Evolutionary conservation across 306 rosid species (phyloP).

Genomic region (Inga laurina): DNA sequence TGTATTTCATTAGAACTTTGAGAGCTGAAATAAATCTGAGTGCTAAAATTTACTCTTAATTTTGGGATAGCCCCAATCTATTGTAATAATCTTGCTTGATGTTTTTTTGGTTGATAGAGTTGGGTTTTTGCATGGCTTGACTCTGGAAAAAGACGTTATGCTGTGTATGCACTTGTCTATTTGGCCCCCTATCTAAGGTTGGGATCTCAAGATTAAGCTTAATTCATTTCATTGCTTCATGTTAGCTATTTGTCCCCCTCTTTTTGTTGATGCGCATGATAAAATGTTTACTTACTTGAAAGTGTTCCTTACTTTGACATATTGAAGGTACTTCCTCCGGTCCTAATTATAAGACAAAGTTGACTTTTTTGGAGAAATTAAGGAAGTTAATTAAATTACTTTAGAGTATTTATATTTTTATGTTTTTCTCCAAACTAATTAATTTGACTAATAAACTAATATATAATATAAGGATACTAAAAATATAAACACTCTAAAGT

Average conservation of each 20-base stretch:
- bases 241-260: neutral
- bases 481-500: no score
- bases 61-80: neutral
- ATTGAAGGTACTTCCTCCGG: neutral
- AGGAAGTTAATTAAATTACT: no score
- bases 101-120: slow-evolving; percentile 50
- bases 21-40: neutral
- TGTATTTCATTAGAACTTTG: neutral
- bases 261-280: neutral
- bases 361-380: no score
- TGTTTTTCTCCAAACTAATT: no score
- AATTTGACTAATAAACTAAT: no score
- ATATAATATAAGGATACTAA: no score
- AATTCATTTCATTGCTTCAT: neutral
- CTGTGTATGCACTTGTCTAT: slow-evolving; percentile 74
- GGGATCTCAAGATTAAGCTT: neutral
- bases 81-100: neutral
- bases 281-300: neutral
- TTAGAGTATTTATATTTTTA: no score
- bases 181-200: slow-evolving; percentile 88
- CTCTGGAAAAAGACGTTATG: slow-evolving; percentile 76
- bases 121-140: slow-evolving; percentile 98
- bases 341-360: no score
- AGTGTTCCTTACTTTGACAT: neutral
- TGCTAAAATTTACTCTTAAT: neutral